Evolutionary conservation across 2,329 filamentous ascomycete genomes (phyloP), one percentile per base, ranked within the genome.

Genomic region (Microdochium paspali): DNA sequence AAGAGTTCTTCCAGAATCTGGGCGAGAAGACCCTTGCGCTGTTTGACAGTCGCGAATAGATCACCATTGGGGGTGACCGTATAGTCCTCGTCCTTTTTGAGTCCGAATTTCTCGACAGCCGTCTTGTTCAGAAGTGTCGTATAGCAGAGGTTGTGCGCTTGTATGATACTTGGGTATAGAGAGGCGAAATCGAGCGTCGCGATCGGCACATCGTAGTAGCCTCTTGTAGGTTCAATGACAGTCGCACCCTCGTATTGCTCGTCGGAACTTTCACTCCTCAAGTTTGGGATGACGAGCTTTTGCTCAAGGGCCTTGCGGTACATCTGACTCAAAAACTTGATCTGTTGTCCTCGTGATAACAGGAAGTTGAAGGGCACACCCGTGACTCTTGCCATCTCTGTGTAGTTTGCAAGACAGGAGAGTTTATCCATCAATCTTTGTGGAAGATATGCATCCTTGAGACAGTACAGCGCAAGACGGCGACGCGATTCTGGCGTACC

Each of bases 371-470:
- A 98, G 0, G 93, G 93, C 4, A 98, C 91, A 57, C 93, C 93
- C 24, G 94, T 98, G 67, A 98, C 93, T 80, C 93, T 93, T 49
- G 93, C 91, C 93, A 98, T 98, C 69, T 98, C 93, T 0, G 93
- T 97, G 61, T 97, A 97, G 64, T 98, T 98, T 67, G 95, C 87
- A n/a, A 98, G 74, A 67, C 93, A 97, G 61, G 95, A 97, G 24
- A 98, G 74, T 66, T 98, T 98, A 62, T 98, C 93, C 83, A 98
- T 90, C 46, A 98, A 68, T 50, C 94, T 74, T 61, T 97, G 90
- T 1, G 93, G 93, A 3, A 98, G 74, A 59, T 95, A 98, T 0
- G 93, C 93, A 70, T 98, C 94, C 67, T 98, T 98, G 54, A 98
- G 68, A 68, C 93, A 98, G 71, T 98, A 98, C 1, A 98, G 80